Conservation (phyloP, 202 grass and related monocot genomes). For the Carex sylvatica region DNA sequence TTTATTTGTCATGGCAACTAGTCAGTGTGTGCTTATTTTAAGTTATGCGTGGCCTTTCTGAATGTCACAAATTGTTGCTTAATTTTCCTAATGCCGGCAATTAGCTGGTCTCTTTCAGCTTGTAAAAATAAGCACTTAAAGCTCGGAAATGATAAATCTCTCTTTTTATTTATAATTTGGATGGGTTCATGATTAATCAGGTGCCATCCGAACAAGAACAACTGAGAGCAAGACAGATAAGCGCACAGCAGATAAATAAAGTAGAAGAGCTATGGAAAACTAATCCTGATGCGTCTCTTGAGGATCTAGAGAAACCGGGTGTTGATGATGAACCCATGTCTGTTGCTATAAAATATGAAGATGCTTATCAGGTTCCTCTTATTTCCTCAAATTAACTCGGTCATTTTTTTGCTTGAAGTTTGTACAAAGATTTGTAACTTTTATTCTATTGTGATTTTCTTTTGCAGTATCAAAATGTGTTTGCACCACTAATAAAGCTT, state of each 20-base stretch:
- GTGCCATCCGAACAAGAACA: slow-evolving; percentile 97
- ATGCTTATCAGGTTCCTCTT: slow-evolving; percentile 87
- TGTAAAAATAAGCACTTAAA: not conserved
- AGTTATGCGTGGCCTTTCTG: not conserved
- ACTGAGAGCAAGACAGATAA: slow-evolving; percentile 88
- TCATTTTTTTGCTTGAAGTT: not conserved
- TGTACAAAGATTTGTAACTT: slow-evolving; percentile 22
- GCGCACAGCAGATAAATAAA: slow-evolving; percentile 99
- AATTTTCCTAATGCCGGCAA: not conserved
- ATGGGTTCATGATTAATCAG: slow-evolving; percentile 42
- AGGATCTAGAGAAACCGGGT: slow-evolving; percentile 98
- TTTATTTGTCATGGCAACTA: not conserved
- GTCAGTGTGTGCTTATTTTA: not conserved
- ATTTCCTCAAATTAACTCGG: slow-evolving; percentile 3
- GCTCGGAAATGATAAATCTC: not conserved
- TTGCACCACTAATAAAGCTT: slow-evolving; percentile 95
- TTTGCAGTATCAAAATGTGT: slow-evolving; percentile 98
- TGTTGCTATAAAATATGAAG: slow-evolving; percentile 94
- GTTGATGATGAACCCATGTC: slow-evolving; percentile 91
- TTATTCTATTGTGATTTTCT: slow-evolving; percentile 15
- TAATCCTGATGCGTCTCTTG: slow-evolving; percentile 93
- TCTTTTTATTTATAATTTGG: slow-evolving; percentile 14
- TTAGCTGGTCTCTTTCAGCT: not conserved
- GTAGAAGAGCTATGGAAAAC: slow-evolving; percentile 97
- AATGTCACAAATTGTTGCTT: not conserved